Conservation (phyloP, 441 rosid species). For the Populus tomentosa region DNA sequence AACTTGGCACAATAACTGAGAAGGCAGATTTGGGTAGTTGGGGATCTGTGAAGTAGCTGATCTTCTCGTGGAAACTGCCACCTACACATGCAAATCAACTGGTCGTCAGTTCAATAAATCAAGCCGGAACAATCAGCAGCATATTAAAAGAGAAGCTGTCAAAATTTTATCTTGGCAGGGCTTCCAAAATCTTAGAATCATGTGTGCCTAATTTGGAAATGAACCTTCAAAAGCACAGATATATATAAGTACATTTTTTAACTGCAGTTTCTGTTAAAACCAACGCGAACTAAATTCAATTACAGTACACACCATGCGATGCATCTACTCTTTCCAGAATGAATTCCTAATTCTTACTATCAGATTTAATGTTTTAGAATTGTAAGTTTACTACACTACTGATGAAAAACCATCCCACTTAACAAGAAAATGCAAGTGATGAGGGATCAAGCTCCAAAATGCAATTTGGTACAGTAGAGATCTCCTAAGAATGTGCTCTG, state of each 20-base stretch:
- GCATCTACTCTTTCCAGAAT: background rate
- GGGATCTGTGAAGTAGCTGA: conserved; percentile 85
- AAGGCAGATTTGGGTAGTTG: conserved; percentile 86
- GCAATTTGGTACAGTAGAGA: background rate
- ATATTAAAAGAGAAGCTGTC: background rate
- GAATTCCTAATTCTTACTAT: background rate
- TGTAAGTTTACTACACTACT: background rate
- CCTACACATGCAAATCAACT: conserved; percentile 35
- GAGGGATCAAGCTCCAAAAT: background rate
- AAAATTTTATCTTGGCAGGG: background rate
- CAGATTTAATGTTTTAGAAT: background rate
- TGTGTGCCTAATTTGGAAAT: background rate
- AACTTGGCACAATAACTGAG: conserved; percentile 95
- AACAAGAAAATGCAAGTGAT: background rate
- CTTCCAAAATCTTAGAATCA: background rate
- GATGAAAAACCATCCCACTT: background rate
- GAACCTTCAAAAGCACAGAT: background rate
- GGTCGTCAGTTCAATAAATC: background rate
- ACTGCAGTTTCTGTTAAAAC: too few relatives aligned
- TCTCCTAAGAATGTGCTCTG: background rate
- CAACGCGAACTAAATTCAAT: background rate
- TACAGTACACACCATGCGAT: background rate
- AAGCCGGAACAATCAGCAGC: background rate
- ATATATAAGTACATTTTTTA: background rate
- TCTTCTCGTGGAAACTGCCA: conserved; percentile 85